Conservation (phyloP, 1,284 basidiomycete species). For the Austroboletus niveus region DNA sequence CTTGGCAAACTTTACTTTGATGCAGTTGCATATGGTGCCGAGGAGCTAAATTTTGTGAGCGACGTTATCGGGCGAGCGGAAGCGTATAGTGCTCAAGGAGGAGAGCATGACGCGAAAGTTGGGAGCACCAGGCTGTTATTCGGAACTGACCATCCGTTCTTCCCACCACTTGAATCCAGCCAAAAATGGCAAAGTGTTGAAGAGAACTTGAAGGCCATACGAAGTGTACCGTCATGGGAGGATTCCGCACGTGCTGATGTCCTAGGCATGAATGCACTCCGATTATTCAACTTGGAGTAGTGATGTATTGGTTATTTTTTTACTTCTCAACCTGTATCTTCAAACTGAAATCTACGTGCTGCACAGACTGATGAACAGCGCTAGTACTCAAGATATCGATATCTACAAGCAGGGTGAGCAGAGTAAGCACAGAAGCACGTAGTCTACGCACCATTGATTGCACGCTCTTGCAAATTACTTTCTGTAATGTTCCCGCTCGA, state of each 20-base stretch:
- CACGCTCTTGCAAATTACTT: constrained; percentile 69
- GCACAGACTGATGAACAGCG: constrained; percentile 87
- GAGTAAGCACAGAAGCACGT: background rate
- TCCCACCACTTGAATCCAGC: constrained; percentile 69
- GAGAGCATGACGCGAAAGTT: constrained; percentile 31
- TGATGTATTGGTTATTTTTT: constrained; percentile 17
- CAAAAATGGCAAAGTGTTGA: constrained; percentile 82
- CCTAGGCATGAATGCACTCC: constrained; percentile 67
- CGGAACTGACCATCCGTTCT: constrained; percentile 89
- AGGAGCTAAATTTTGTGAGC: constrained; percentile 76
- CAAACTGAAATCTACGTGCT: constrained; percentile 91
- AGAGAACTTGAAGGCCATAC: constrained; percentile 79
- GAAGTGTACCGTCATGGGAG: constrained; percentile 55
- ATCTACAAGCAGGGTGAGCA: constrained; percentile 51
- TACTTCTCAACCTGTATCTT: constrained; percentile 77
- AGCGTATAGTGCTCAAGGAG: constrained; percentile 42
- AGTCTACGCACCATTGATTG: constrained; percentile 63
- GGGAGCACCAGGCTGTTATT: constrained; percentile 70
- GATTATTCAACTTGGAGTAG: constrained; percentile 53
- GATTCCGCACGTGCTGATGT: constrained; percentile 53
- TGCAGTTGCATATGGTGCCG: constrained; percentile 80
- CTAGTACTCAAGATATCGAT: constrained; percentile 95
- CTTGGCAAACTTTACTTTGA: constrained; percentile 79
- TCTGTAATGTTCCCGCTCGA: constrained; percentile 93
- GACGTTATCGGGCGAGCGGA: constrained; percentile 63